These are phyloP conservation scores for Buddleja alternifolia DNA, from an alignment of 257 asterid genomes.

Conservation along the genomic window DNA sequence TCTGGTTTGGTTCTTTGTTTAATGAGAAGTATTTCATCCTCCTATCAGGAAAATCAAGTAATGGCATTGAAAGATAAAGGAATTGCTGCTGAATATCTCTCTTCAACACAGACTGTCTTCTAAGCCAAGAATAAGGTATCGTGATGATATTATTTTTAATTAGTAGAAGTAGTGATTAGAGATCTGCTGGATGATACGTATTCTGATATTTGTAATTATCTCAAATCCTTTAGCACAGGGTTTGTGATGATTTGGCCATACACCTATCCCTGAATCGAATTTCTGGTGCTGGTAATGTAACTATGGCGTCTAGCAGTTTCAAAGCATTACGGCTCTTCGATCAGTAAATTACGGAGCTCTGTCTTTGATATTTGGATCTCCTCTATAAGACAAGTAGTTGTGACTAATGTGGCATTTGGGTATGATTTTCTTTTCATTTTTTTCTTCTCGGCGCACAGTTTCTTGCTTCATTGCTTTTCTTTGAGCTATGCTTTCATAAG, in stretches of 20 bases:
- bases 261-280: constrained; percentile 70
- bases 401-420: constrained; percentile 99
- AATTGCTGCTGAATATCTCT: constrained; percentile 89
- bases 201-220: constrained; percentile 76
- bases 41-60: constrained; percentile 87
- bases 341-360: constrained; percentile 74
- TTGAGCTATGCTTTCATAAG: neutral
- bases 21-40: constrained; percentile 16
- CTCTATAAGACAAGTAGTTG: constrained; percentile 86
- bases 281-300: constrained; percentile 79
- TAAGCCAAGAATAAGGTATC: constrained; percentile 46
- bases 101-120: constrained; percentile 81
- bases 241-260: constrained; percentile 84
- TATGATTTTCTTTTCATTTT: constrained; percentile 41
- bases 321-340: constrained; percentile 21
- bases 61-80: constrained; percentile 75
- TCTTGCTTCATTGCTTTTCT: constrained; percentile 6
- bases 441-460: neutral
- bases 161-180: constrained; percentile 76
- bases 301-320: constrained; percentile 14
- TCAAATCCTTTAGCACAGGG: constrained; percentile 85
- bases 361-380: constrained; percentile 91
- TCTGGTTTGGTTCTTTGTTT: constrained; percentile 20
- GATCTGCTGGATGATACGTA: constrained; percentile 85
- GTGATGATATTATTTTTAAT: constrained; percentile 23